Percentiles rank a stretch among this genome's conserved stretches.
Evolutionary conservation across 2,329 filamentous ascomycete species (phyloP).

Genomic region (Diaporthe destruens): DNA sequence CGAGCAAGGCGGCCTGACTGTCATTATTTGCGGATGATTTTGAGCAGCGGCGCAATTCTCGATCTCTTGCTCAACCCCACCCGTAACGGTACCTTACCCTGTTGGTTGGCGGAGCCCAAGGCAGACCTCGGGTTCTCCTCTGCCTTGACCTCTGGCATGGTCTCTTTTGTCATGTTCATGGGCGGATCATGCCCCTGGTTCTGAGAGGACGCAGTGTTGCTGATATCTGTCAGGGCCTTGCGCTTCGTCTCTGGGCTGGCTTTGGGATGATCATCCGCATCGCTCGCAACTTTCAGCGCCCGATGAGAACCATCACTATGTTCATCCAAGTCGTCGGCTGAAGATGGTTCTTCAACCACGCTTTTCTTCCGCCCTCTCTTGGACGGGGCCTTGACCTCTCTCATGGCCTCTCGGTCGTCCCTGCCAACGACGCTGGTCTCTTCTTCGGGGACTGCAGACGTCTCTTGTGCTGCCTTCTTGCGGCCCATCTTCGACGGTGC

Average conservation of each 20-base stretch:
- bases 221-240: constrained; percentile 38
- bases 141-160: constrained; percentile 36
- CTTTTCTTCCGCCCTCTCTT: constrained; percentile 38
- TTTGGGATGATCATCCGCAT: not conserved
- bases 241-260: not conserved
- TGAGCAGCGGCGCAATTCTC: constrained; percentile 65
- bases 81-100: constrained; percentile 58
- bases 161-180: constrained; percentile 36
- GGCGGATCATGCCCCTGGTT: not conserved
- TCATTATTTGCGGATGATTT: constrained; percentile 58
- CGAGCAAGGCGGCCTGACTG: not conserved
- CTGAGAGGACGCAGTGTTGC: constrained; percentile 23
- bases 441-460: not conserved
- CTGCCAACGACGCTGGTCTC: not conserved
- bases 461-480: constrained; percentile 32
- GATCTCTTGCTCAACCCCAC: constrained; percentile 65
- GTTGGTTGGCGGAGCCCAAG: constrained; percentile 41
- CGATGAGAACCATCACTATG: not conserved
- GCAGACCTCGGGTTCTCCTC: constrained; percentile 38
- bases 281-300: not conserved
- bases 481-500: constrained; percentile 35
- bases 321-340: constrained; percentile 1
- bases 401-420: not conserved
- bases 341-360: constrained; percentile 17
- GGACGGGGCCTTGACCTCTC: constrained; percentile 7